Evolutionary conservation across 495 filamentous ascomycete genomes (phyloP), one percentile per base, ranked within the genome.

Genomic region (Lasiosphaeria ovina): DNA sequence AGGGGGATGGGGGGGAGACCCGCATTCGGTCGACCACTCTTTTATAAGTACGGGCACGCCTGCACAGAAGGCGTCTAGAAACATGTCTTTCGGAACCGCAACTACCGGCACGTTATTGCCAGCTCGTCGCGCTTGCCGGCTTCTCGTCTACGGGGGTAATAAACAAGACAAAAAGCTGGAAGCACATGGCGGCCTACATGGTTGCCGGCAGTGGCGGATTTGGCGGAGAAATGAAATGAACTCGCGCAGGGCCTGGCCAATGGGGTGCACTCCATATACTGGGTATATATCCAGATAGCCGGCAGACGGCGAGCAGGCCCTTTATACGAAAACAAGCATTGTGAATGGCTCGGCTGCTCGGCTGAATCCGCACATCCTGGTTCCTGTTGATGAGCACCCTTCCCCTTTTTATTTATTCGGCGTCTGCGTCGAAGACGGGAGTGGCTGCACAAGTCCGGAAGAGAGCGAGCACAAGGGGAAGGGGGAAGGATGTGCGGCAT

Each of bases 111-210:
- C 34, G 24, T 34, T 52, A 33, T 52, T n/a, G 50, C 50, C 50
- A 11, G 24, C 50, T 52, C 11, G 7, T 52, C 50, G 8, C 31
- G 50, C 31, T 35, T 52, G 17, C 50, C 50, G 50, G 34, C 50
- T 47, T 32, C 50, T 35, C 31, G 34, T 52, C 17, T 52, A 34
- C 50, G 32, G 50, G 50, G 50, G 10, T 52, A 52, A 52, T 52
- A 52, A 52, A 52, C 50, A 52, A 35, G 34, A 52, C 10, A 52
- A 52, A 12, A 52, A 52, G 11, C 34, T 33, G 50, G 50, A 52
- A 35, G 24, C 3, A 35, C 50, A 33, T 4, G 24, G 50, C 8
- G 5, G 50, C 50, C 50, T 52, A 52, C 50, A 52, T 35, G 50
- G 24, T 35, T 52, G 50, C 12, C 50, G 50, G 50, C 50, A 52